Percentiles rank a stretch among this genome's conserved stretches.
These are phyloP conservation scores for Purshia tridentata DNA, from an alignment of 306 rosid species.

Conservation along the genomic window DNA sequence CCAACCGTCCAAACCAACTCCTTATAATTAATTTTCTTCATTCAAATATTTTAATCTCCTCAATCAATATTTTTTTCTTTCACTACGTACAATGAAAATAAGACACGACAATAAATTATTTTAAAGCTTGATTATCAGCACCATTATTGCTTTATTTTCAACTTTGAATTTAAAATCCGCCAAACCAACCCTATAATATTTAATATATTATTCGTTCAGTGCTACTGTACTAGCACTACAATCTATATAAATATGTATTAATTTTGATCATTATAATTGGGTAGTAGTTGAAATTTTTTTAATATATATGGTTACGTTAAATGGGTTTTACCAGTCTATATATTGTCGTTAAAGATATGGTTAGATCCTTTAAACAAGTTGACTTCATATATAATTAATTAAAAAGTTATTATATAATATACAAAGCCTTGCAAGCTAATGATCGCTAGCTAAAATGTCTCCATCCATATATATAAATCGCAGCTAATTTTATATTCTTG, in stretches of 20 bases:
- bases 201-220: too few species aligned
- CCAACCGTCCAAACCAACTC: conserved; percentile 33
- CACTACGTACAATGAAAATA: conserved; percentile 30
- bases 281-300: conserved; percentile 18
- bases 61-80: conserved; percentile 28
- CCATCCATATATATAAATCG: neutral
- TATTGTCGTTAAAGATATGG: neutral
- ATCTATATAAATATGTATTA: neutral
- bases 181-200: conserved; percentile 35
- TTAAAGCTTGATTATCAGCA: neutral
- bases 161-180: conserved; percentile 42
- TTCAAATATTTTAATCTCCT: neutral
- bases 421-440: conserved; percentile 3
- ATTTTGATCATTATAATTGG: neutral
- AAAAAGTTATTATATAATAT: neutral
- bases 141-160: conserved; percentile 30
- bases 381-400: conserved; percentile 13
- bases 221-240: too few species aligned
- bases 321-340: conserved; percentile 23
- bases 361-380: conserved; percentile 11
- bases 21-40: neutral
- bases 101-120: conserved; percentile 23
- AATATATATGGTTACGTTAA: conserved; percentile 1
- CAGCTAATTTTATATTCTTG: conserved; percentile 4
- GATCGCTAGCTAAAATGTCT: too few species aligned